phyloP scores from a whole-genome alignment of 1,284 basidiomycete species.

The Chondrostereum purpureum region DNA sequence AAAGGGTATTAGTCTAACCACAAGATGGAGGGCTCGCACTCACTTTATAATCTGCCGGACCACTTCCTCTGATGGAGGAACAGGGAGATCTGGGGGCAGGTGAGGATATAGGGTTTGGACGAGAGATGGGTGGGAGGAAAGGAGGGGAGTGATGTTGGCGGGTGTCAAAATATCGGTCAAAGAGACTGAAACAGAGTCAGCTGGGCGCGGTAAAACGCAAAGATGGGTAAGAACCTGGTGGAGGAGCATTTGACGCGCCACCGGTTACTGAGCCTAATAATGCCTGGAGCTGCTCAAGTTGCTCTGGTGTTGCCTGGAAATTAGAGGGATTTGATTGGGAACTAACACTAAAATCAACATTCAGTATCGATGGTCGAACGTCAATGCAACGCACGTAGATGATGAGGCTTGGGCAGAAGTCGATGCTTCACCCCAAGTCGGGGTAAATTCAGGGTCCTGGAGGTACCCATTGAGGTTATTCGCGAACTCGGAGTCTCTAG shows the following conservation, averaged over 20 bases:
- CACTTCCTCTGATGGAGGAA: slow-evolving; percentile 55
- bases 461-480: slow-evolving; percentile 63
- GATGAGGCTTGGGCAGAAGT: slow-evolving; percentile 29
- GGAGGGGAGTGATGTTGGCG: slow-evolving; percentile 59
- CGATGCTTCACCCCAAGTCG: slow-evolving; percentile 45
- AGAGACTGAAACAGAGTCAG: slow-evolving; percentile 41
- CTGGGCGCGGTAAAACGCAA: slow-evolving; percentile 1
- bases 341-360: too few species aligned
- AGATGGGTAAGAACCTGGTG: slow-evolving; percentile 15
- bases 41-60: slow-evolving; percentile 45
- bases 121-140: slow-evolving; percentile 59
- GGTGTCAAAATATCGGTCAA: slow-evolving; percentile 72
- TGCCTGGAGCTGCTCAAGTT: slow-evolving; percentile 47
- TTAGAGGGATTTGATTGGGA: slow-evolving; percentile 11
- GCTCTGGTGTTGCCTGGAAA: slow-evolving; percentile 43
- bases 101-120: slow-evolving; percentile 67
- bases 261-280: slow-evolving; percentile 30
- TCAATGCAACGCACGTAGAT: slow-evolving; percentile 16
- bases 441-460: slow-evolving; percentile 52
- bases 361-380: too few species aligned
- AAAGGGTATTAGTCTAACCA: neutral
- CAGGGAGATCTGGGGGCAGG: slow-evolving; percentile 66
- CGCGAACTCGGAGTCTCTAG: slow-evolving; percentile 63
- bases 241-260: slow-evolving; percentile 7
- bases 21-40: neutral